These are phyloP conservation scores for Grigorovia yakushimaensis DNA, from an alignment of 805 yeast genomes.

Conservation along the genomic window DNA sequence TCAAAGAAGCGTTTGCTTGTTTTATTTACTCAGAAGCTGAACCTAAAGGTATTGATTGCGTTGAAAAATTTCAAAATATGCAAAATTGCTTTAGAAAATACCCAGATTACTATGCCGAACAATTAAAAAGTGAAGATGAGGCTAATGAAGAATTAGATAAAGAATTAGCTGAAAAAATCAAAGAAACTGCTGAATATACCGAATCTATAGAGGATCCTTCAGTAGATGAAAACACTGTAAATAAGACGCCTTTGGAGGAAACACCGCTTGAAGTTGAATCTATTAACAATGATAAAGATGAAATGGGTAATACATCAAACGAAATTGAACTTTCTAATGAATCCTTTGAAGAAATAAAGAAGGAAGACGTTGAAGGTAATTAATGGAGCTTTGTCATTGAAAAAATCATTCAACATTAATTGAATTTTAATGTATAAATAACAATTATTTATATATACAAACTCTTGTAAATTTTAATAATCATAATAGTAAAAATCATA, in stretches of 20 bases:
- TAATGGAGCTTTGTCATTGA: background rate
- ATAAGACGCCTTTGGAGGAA: background rate
- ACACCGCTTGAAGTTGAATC: background rate
- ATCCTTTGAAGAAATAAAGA: background rate
- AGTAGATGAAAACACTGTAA: background rate
- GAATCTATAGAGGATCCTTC: background rate
- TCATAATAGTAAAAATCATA: background rate
- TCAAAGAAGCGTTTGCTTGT: constrained; percentile 90
- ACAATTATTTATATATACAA: background rate
- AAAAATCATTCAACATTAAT: too few relatives aligned
- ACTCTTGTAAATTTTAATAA: background rate
- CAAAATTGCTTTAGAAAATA: constrained; percentile 87
- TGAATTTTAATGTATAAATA: too few relatives aligned
- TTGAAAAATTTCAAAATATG: constrained; percentile 85
- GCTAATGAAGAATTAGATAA: constrained; percentile 2
- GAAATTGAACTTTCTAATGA: background rate
- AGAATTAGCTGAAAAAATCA: background rate
- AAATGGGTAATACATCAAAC: background rate
- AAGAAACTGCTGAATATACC: background rate
- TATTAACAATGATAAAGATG: background rate
- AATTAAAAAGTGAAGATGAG: constrained; percentile 28
- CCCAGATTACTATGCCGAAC: constrained; percentile 92
- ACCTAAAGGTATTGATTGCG: constrained; percentile 95
- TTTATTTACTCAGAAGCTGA: constrained; percentile 90
- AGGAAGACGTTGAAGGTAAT: background rate